These are phyloP conservation scores for bread wheat (Triticum aestivum) DNA, from an alignment of 176 grass and related monocot genomes.

Conservation along the genomic window IWGSC_CS_RefSeq_v2.1 NC_057813.1:172584793-172585292, in stretches of 20 bases:
- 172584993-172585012: not conserved
- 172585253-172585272: too few species aligned
- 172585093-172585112: not conserved
- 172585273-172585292: too few species aligned
- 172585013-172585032: not conserved
- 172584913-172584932: conserved; percentile 31
- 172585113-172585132: not conserved
- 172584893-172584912: not conserved
- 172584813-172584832: not conserved
- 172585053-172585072: not conserved
- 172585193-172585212: too few species aligned
- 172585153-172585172: too few species aligned
- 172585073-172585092: conserved; percentile 6
- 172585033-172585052: not conserved
- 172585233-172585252: too few species aligned
- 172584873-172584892: conserved; percentile 31
- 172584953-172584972: not conserved
- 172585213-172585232: too few species aligned
- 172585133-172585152: not conserved
- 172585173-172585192: too few species aligned
- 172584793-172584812: not conserved
- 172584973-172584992: not conserved
- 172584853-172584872: conserved; percentile 22
- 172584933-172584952: conserved; percentile 1
- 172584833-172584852: conserved; percentile 22